phyloP scores from a whole-genome alignment of 2,329 filamentous ascomycete species.

The Ophiostoma sp. region DNA sequence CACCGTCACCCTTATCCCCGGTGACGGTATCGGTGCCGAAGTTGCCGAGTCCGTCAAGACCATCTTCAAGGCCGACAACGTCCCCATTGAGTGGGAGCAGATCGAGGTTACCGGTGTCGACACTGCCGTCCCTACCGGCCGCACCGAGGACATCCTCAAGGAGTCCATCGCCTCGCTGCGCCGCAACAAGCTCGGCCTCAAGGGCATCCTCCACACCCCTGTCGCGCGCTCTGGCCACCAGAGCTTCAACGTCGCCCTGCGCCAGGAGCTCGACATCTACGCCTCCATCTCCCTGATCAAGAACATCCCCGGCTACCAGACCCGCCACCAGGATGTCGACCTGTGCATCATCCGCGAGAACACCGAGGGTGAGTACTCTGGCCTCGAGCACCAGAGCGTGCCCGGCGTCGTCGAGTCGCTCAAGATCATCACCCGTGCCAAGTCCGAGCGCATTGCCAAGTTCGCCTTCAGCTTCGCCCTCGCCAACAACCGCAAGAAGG shows the following conservation, averaged over 20 bases:
- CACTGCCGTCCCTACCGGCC: constrained; percentile 62
- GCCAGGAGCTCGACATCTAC: constrained; percentile 99
- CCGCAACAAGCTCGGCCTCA: constrained; percentile 97
- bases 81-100: constrained; percentile 98
- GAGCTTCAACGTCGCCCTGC: constrained; percentile 98
- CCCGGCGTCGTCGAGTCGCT: constrained; percentile 95
- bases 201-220: constrained; percentile 97
- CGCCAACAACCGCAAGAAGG: constrained; percentile 98
- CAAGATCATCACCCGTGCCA: constrained; percentile 99
- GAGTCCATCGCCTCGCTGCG: constrained; percentile 92
- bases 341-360: constrained; percentile 99
- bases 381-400: constrained; percentile 97
- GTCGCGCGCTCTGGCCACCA: constrained; percentile 95
- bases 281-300: constrained; percentile 96
- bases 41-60: constrained; percentile 98
- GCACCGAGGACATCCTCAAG: constrained; percentile 90
- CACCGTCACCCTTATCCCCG: constrained; percentile 96
- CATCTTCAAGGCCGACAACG: constrained; percentile 99
- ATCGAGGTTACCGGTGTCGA: constrained; percentile 91
- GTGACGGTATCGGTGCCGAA: constrained; percentile 97
- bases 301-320: constrained; percentile 98
- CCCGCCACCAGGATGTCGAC: constrained; percentile 94
- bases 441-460: constrained; percentile 98
- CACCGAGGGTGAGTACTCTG: constrained; percentile 99
- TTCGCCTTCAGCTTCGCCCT: constrained; percentile 97